Conservation (phyloP, 352 stramenopile genomes). For the Pythium utonaiense region DNA sequence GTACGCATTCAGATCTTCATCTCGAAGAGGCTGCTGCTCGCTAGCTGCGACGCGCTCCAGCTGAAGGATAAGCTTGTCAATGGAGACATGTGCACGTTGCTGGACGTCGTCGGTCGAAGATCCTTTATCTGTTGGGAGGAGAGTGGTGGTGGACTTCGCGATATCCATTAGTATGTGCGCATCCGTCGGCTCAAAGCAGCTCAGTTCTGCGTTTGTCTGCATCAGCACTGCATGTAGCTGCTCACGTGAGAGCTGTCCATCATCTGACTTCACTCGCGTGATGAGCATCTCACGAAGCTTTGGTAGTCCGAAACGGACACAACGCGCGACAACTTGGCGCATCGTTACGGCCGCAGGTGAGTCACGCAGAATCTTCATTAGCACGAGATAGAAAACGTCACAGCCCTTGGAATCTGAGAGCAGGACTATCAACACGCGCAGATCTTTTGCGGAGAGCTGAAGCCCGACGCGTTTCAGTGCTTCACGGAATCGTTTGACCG, state of each 20-base stretch:
- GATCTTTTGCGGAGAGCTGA: slow-evolving; percentile 33
- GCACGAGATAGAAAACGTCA: slow-evolving; percentile 45
- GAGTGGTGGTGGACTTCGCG: not conserved
- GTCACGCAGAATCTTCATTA: slow-evolving; percentile 38
- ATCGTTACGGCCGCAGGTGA: slow-evolving; percentile 25
- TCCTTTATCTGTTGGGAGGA: not conserved
- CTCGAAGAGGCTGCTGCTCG: not conserved
- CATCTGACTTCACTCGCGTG: slow-evolving; percentile 30
- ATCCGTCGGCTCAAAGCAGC: slow-evolving; percentile 36
- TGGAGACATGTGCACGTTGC: slow-evolving; percentile 23
- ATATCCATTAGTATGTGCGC: slow-evolving; percentile 37
- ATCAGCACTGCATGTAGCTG: slow-evolving; percentile 44
- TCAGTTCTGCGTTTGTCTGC: slow-evolving; percentile 24
- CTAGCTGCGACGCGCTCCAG: slow-evolving; percentile 23
- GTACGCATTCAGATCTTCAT: slow-evolving; percentile 36
- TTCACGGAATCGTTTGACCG: slow-evolving; percentile 45
- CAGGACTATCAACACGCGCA: slow-evolving; percentile 45
- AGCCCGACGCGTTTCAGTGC: slow-evolving; percentile 32
- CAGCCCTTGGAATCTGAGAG: slow-evolving; percentile 41
- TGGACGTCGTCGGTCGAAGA: too few species aligned
- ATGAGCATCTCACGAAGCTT: slow-evolving; percentile 39
- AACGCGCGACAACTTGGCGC: slow-evolving; percentile 28
- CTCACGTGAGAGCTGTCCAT: slow-evolving; percentile 35
- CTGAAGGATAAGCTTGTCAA: slow-evolving; percentile 31
- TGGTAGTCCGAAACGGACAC: slow-evolving; percentile 34